Base-by-base conservation (phyloP, 2,329 filamentous ascomycete species). In the Fonsecaea erecta region DNA sequence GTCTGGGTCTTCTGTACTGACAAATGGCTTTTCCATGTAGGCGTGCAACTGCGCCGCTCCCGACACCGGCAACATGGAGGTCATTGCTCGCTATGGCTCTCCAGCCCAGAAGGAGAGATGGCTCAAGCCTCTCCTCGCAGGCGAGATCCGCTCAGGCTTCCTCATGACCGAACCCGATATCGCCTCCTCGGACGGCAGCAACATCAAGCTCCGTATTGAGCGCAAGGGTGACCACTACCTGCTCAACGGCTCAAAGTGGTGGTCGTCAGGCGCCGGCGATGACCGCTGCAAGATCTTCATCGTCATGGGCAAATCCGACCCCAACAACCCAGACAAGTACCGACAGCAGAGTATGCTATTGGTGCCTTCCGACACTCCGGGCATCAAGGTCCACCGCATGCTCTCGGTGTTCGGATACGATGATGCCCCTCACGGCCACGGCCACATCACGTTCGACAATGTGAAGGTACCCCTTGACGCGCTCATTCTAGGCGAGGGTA, bases 211-310 rank as follows among this genome's bases (percentile, higher is more conserved):
- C 76, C 86, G 84, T 65, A 97, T 99, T 76, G 85, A 82, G 71
- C 87, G 86, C 64, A 92, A 97, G 70, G 94, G 93, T 12, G 87
- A 95, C 74, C 87, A 95, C 73, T 97, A 95, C 75, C 87, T 98
- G 18, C 84, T 99, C 61, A 97, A 98, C 75, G 95, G 93, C 56
- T 86, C 88, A 86, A 99, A 99, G 91, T 99, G 95, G 95, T 99
- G 95, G 95, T 96, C 92, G 24, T 96, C 92, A 69, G 95, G 95
- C 70, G 93, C 93, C 24, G 95, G 95, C 64, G 95, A 99, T 80
- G 90, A 90, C 64, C 87, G 94, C 73, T 99, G 95, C 84, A 85
- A 90, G 78, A 83, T 99, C 77, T 98, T 97, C 82, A 89, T 99
- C 68, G 93, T 97, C 73, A 97, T 99, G 91, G 95, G 92, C 80